Percentiles rank a stretch among this genome's conserved stretches.
These are phyloP conservation scores for Colletotrichum sp. DNA, from an alignment of 2,329 filamentous ascomycete species.

Conservation along the genomic window DNA sequence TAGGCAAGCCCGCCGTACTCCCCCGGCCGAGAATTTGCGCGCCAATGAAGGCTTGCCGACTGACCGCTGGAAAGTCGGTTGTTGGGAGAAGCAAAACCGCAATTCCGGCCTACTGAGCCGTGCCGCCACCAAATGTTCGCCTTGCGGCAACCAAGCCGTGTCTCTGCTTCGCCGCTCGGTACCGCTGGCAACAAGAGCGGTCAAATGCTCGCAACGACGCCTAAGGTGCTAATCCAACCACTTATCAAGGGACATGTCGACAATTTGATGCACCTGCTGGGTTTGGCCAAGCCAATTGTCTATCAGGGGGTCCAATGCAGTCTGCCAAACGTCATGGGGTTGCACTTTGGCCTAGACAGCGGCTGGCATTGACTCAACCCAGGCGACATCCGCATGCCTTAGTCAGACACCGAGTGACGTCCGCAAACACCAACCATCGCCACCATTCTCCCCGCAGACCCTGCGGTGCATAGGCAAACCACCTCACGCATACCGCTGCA, in stretches of 20 bases:
- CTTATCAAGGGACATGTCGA: not conserved
- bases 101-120: not conserved
- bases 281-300: not conserved
- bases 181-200: not conserved
- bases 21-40: not conserved
- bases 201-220: not conserved
- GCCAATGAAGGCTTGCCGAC: not conserved
- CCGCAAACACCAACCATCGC: not conserved
- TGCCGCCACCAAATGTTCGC: not conserved
- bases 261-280: not conserved
- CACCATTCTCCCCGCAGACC: not conserved
- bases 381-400: not conserved
- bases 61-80: not conserved
- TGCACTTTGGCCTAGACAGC: not conserved
- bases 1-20: not conserved
- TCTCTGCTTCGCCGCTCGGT: not conserved
- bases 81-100: not conserved
- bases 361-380: not conserved
- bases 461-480: not conserved
- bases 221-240: not conserved
- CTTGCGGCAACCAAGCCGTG: not conserved
- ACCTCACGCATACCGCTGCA: not conserved
- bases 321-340: not conserved
- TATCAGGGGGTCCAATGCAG: not conserved
- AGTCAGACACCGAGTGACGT: not conserved